A percentile compares a stretch with the other conserved stretches of the same genome.
Conservation (phyloP, 805 yeast genomes). For the Ogataea methanolica region DNA sequence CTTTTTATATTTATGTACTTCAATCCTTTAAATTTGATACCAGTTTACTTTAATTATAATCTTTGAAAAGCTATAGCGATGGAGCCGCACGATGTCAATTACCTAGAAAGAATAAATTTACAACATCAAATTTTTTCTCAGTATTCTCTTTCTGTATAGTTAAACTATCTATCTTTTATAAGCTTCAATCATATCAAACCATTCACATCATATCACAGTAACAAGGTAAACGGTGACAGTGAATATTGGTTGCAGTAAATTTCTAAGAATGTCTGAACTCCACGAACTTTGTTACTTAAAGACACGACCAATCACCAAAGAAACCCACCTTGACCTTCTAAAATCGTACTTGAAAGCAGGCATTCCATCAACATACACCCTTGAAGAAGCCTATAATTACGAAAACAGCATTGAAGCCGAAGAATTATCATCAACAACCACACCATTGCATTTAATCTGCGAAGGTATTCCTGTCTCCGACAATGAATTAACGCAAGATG, state of each 20-base stretch:
- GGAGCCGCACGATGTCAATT: too few species aligned
- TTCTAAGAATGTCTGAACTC: conserved; percentile 54
- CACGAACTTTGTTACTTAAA: conserved; percentile 57
- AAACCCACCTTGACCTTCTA: conserved; percentile 39
- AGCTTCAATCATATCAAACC: too few species aligned
- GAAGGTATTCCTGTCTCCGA: conserved; percentile 43
- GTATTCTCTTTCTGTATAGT: too few species aligned
- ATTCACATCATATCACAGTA: too few species aligned
- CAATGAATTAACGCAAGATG: conserved; percentile 27
- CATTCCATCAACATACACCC: conserved; percentile 77
- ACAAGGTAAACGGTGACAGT: not conserved
- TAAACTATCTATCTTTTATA: too few species aligned
- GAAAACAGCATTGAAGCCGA: conserved; percentile 36
- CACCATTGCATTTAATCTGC: conserved; percentile 72
- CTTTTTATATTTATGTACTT: too few species aligned
- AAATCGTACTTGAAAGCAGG: conserved; percentile 51
- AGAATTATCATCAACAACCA: conserved; percentile 48
- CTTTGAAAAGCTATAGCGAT: too few species aligned
- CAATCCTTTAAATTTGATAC: too few species aligned
- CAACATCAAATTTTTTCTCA: too few species aligned
- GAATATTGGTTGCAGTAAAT: not conserved
- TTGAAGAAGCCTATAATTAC: conserved; percentile 67
- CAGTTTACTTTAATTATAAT: too few species aligned
- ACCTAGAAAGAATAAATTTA: too few species aligned
- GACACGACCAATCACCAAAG: conserved; percentile 46